Base-by-base conservation (phyloP, 306 rosid species). In the Prunus dulcis region DNA sequence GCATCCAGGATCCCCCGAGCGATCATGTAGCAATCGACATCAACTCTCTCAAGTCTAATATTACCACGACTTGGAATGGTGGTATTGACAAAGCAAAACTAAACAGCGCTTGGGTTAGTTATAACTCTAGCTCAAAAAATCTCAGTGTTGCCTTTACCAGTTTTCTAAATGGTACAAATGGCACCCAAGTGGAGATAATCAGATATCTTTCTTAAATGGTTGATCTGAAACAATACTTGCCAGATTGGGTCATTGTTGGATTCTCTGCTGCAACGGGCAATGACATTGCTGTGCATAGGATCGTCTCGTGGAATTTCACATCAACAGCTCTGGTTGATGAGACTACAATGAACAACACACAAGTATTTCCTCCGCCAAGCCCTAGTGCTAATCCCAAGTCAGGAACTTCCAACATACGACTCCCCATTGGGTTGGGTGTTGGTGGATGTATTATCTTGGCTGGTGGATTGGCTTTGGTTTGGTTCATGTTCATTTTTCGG, bases 1-100 rank as follows among this genome's bases (percentile, higher is more conserved):
- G 34, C 5, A 30, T 30, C 34, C 34, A 30, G 81, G 85, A 79
- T 69, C 85, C 86, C 13, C 11, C 2, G 15, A 22, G 51, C 38
- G 7, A 34, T 34, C 38, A 34, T 34, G 38, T 34, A 4, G 38
- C 7, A 4, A 34, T 34, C 7, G 38, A 34, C 7, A 5, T 34
- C 7, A 34, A 34, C 38, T 5, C 38, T 34, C 38, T 34, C 38
- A 5, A 34, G 6, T 34, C 38, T 5, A 34, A 34, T 4, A 5
- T 5, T 34, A 34, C 38, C 8, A 34, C 7, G 38, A 5, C 38
- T 5, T 34, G 38, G 38, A 34, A 34, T 34, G 38, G 38, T 34
- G 7, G 38, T 5, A 34, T 34, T 34, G 38, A 34, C 38, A 34
- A 34, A 34, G 7, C 38, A 22, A 2, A 3, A 7, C 14, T 4